Evolutionary conservation across 2,329 filamentous ascomycete genomes (phyloP).

Genomic region (Cladosporium phlei): DNA sequence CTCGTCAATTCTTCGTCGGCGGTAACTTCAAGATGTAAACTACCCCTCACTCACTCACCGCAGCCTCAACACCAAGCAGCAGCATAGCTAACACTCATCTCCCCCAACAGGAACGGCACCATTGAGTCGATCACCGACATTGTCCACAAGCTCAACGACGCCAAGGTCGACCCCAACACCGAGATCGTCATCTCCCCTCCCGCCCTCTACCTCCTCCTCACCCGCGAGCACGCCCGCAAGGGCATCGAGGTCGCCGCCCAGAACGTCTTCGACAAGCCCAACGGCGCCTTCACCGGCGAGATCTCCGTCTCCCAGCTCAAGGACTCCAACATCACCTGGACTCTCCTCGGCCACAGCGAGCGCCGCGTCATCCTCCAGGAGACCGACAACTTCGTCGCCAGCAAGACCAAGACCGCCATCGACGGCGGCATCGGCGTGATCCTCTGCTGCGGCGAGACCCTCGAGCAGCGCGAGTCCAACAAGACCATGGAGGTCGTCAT

Average conservation of each 20-base stretch:
- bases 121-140: conserved; percentile 85
- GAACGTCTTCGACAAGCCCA: conserved; percentile 86
- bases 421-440: conserved; percentile 86
- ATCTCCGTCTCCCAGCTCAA: conserved; percentile 88
- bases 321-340: conserved; percentile 84
- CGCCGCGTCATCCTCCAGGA: conserved; percentile 86
- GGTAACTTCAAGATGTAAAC: conserved; percentile 95
- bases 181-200: conserved; percentile 95
- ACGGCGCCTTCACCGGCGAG: conserved; percentile 95
- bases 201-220: conserved; percentile 80
- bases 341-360: conserved; percentile 91
- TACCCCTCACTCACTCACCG: conserved; percentile 15
- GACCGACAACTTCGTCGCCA: conserved; percentile 74
- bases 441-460: conserved; percentile 93
- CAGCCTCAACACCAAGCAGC: background rate
- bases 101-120: conserved; percentile 77
- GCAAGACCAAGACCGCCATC: conserved; percentile 89
- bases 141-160: conserved; percentile 80
- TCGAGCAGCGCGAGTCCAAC: conserved; percentile 82
- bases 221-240: conserved; percentile 70
- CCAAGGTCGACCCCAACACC: conserved; percentile 71
- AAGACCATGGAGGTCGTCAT: conserved; percentile 85
- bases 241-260: conserved; percentile 85
- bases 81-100: conserved; percentile 9
- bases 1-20: conserved; percentile 41